Evolutionary conservation across 2,329 filamentous ascomycete species (phyloP).

Genomic region (Trichoderma sp.): DNA sequence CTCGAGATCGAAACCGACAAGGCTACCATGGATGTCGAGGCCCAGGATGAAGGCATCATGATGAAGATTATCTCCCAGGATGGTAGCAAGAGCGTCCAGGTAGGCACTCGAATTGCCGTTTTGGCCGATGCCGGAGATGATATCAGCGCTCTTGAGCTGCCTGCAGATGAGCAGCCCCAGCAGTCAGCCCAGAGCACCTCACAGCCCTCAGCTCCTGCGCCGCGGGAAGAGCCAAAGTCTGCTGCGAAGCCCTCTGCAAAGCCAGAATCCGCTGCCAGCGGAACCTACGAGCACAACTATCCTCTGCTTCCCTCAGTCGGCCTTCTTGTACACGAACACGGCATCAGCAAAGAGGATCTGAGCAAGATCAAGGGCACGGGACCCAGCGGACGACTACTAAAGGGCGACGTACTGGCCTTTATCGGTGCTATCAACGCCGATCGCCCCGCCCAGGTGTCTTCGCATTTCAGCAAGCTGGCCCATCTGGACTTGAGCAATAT

Average conservation of each 20-base stretch:
- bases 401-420: conserved; percentile 93
- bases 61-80: conserved; percentile 78
- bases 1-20: conserved; percentile 95
- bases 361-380: conserved; percentile 84
- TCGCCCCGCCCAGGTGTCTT: conserved; percentile 70
- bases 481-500: conserved; percentile 96
- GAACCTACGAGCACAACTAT: conserved; percentile 65
- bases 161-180: conserved; percentile 61
- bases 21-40: conserved; percentile 92
- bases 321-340: conserved; percentile 77
- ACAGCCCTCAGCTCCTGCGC: conserved; percentile 15
- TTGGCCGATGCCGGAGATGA: conserved; percentile 82
- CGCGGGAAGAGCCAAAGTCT: conserved; percentile 36
- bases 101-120: conserved; percentile 80
- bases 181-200: conserved; percentile 34
- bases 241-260: conserved; percentile 22
- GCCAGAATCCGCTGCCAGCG: conserved; percentile 40
- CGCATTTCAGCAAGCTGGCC: conserved; percentile 70
- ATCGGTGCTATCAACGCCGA: conserved; percentile 74
- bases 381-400: conserved; percentile 83
- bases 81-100: conserved; percentile 74
- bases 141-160: conserved; percentile 70
- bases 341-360: conserved; percentile 72
- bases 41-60: conserved; percentile 83
- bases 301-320: conserved; percentile 81